Evolutionary conservation across 257 asterid species (phyloP).

Genomic region (Nicotiana knightiana): DNA sequence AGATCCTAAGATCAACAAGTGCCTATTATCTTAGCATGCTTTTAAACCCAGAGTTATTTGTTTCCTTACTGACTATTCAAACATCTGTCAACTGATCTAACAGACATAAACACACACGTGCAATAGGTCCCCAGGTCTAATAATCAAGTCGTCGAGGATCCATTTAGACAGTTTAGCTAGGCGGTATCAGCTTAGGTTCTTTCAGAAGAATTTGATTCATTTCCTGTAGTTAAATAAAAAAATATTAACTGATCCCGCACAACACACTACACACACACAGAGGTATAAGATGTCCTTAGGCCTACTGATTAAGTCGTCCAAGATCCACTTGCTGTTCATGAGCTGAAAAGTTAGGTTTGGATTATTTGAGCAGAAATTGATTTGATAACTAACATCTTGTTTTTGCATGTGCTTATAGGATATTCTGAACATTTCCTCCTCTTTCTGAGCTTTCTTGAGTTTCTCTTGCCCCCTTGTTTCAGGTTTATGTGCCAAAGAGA

Average conservation of each 20-base stretch:
- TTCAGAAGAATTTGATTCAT: not conserved
- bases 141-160: not conserved
- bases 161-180: not conserved
- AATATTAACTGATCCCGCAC: not conserved
- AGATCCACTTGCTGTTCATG: not conserved
- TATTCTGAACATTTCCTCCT: not conserved
- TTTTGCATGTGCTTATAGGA: not conserved
- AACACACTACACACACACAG: not conserved
- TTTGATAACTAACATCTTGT: not conserved
- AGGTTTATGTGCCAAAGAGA: conserved; percentile 45
- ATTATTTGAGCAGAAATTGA: not conserved
- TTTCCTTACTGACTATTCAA: not conserved
- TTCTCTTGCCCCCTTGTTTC: conserved; percentile 2
- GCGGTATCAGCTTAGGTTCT: not conserved
- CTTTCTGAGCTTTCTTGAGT: not conserved
- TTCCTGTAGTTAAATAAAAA: not conserved
- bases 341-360: not conserved
- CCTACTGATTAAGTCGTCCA: not conserved
- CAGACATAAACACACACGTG: not conserved
- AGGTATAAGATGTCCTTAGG: not conserved
- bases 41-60: not conserved
- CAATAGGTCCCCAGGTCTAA: not conserved
- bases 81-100: not conserved
- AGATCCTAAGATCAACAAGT: not conserved
- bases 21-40: not conserved